Percentiles rank a stretch among this genome's conserved stretches.
Evolutionary conservation across 2,329 filamentous ascomycete genomes (phyloP).

Genomic region (Apiospora phragmitis): DNA sequence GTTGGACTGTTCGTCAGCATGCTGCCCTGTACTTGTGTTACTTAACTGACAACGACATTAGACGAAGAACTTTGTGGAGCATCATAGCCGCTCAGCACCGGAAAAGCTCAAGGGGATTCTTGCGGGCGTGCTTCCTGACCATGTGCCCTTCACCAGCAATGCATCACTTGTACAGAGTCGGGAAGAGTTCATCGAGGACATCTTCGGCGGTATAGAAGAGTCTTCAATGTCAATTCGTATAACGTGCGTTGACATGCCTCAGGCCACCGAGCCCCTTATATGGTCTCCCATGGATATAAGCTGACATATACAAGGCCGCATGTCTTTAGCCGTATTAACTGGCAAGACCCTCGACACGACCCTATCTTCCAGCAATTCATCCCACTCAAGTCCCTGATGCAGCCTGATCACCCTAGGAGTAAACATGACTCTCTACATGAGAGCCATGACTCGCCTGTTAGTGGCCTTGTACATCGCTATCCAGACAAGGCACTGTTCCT

Average conservation of each 20-base stretch:
- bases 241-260: slow-evolving; percentile 38
- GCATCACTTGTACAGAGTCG: slow-evolving; percentile 41
- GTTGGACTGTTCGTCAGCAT: slow-evolving; percentile 47
- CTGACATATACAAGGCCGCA: slow-evolving; percentile 46
- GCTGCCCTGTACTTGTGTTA: slow-evolving; percentile 12
- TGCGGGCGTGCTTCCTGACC: slow-evolving; percentile 47
- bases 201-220: slow-evolving; percentile 49
- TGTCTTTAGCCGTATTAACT: slow-evolving; percentile 58
- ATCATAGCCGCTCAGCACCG: slow-evolving; percentile 26
- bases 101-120: slow-evolving; percentile 51
- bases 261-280: neutral
- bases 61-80: slow-evolving; percentile 51
- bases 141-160: slow-evolving; percentile 40
- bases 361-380: slow-evolving; percentile 63
- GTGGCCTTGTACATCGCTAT: slow-evolving; percentile 63
- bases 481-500: slow-evolving; percentile 63
- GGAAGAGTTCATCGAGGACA: slow-evolving; percentile 55
- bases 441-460: slow-evolving; percentile 53
- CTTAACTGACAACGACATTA: slow-evolving; percentile 24
- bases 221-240: slow-evolving; percentile 62
- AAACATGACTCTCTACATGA: slow-evolving; percentile 61
- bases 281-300: neutral
- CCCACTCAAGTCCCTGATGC: slow-evolving; percentile 52
- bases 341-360: slow-evolving; percentile 58
- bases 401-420: slow-evolving; percentile 55